phyloP scores from a whole-genome alignment of 179 eudicot genomes.

The Corrigiola litoralis region DNA sequence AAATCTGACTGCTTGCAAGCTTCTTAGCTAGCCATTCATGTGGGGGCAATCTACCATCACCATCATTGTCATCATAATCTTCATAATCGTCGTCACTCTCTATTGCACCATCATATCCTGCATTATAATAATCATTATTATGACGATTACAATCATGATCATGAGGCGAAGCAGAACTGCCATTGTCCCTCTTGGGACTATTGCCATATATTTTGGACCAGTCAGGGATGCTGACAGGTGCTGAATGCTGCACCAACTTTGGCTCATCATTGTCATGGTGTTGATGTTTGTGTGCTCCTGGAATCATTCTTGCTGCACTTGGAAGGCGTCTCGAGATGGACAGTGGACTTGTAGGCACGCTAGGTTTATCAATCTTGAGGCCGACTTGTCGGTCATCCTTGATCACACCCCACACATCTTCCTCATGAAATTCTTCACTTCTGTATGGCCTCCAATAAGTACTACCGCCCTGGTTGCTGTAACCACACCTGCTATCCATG shows the following conservation, averaged over 20 bases:
- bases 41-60: constrained; percentile 46
- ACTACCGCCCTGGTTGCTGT: too few relatives aligned
- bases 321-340: constrained; percentile 37
- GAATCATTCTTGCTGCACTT: constrained; percentile 55
- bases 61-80: constrained; percentile 20
- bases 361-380: constrained; percentile 5
- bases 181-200: constrained; percentile 14
- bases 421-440: constrained; percentile 58
- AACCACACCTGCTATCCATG: constrained; percentile 40
- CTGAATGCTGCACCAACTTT: constrained; percentile 38
- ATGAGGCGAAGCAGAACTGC: constrained; percentile 11
- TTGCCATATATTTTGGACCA: constrained; percentile 67
- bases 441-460: constrained; percentile 26
- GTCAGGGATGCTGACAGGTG: constrained; percentile 75
- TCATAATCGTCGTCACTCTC: constrained; percentile 13
- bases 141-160: constrained; percentile 17
- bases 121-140: constrained; percentile 10
- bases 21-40: constrained; percentile 76
- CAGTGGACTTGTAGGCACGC: constrained; percentile 13
- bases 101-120: constrained; percentile 5
- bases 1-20: constrained; percentile 43
- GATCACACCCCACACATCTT: constrained; percentile 56
- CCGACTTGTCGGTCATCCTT: constrained; percentile 7
- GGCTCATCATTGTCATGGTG: constrained; percentile 12
- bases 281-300: constrained; percentile 23